Evolutionary conservation across 371 early-diverging fungal genomes (phyloP).

Genomic region (Mucor saturninus): DNA sequence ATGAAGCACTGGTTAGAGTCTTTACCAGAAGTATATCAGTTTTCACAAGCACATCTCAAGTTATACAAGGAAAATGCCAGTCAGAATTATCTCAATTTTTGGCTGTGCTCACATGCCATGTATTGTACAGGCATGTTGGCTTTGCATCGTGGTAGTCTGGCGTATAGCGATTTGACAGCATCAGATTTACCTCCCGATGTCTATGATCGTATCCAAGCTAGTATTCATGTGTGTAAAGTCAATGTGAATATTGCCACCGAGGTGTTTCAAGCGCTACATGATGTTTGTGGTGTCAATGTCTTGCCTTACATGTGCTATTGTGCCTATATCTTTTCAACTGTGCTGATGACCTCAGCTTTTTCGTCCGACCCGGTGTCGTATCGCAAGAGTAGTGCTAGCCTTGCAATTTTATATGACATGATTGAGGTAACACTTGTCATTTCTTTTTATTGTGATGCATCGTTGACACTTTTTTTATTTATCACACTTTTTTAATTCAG

Average conservation of each 20-base stretch:
- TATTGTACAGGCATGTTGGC: constrained; percentile 45
- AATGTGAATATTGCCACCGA: constrained; percentile 41
- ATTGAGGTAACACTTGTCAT: constrained; percentile 19
- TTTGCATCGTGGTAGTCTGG: constrained; percentile 50
- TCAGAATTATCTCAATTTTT: constrained; percentile 40
- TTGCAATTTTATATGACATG: constrained; percentile 34
- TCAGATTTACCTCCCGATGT: constrained; percentile 22
- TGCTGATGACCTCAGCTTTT: constrained; percentile 51
- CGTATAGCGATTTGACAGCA: constrained; percentile 39
- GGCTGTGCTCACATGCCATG: constrained; percentile 46
- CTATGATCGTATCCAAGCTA: constrained; percentile 32
- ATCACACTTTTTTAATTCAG: neutral
- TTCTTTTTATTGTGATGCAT: too few relatives aligned
- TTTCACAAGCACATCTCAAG: constrained; percentile 26
- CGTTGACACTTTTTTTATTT: too few relatives aligned
- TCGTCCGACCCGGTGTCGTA: constrained; percentile 40
- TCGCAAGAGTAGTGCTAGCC: constrained; percentile 35
- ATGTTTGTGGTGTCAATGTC: constrained; percentile 43
- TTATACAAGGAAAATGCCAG: constrained; percentile 35
- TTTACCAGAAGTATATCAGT: constrained; percentile 38
- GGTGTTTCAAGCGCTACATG: constrained; percentile 39
- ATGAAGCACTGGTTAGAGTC: constrained; percentile 40
- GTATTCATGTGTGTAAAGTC: constrained; percentile 38
- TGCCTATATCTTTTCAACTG: constrained; percentile 52
- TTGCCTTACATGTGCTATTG: constrained; percentile 55